phyloP scores from a whole-genome alignment of 768 basidiomycete genomes.

The Panaeolus papilionaceus region DNA sequence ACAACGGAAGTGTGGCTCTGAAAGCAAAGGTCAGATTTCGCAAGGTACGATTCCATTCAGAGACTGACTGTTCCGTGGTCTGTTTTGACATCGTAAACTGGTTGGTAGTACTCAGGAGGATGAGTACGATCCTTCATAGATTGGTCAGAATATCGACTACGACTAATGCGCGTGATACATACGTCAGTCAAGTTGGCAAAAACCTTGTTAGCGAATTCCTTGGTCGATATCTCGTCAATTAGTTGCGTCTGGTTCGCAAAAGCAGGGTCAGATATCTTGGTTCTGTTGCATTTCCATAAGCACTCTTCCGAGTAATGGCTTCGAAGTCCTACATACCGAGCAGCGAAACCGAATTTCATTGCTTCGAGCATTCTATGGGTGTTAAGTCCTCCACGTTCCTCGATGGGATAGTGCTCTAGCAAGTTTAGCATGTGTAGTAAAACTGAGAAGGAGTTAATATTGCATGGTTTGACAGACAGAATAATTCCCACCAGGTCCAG shows the following conservation, averaged over 20 bases:
- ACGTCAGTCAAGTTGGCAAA: constrained; percentile 84
- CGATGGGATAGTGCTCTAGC: constrained; percentile 72
- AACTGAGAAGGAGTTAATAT: constrained; percentile 42
- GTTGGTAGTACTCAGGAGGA: constrained; percentile 80
- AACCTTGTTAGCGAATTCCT: constrained; percentile 67
- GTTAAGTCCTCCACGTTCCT: constrained; percentile 64
- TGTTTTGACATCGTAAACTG: constrained; percentile 73
- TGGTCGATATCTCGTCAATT: constrained; percentile 71
- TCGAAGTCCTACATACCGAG: constrained; percentile 39
- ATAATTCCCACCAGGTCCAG: constrained; percentile 64
- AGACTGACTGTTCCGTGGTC: constrained; percentile 87
- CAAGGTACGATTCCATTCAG: constrained; percentile 11
- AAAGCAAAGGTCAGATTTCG: constrained; percentile 13
- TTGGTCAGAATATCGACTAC: constrained; percentile 30
- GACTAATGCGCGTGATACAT: constrained; percentile 6
- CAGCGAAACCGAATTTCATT: constrained; percentile 74
- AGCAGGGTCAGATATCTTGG: constrained; percentile 80
- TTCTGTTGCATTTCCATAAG: constrained; percentile 48
- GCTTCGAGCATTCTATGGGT: constrained; percentile 85
- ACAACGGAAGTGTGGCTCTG: constrained; percentile 87
- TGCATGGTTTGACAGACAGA: constrained; percentile 1
- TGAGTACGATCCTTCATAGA: constrained; percentile 79
- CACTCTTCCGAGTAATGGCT: background rate
- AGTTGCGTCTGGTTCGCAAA: constrained; percentile 62
- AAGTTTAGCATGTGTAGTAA: constrained; percentile 92